These are phyloP conservation scores for Lenzites betulinus DNA, from an alignment of 768 basidiomycete genomes.

Conservation along the genomic window DNA sequence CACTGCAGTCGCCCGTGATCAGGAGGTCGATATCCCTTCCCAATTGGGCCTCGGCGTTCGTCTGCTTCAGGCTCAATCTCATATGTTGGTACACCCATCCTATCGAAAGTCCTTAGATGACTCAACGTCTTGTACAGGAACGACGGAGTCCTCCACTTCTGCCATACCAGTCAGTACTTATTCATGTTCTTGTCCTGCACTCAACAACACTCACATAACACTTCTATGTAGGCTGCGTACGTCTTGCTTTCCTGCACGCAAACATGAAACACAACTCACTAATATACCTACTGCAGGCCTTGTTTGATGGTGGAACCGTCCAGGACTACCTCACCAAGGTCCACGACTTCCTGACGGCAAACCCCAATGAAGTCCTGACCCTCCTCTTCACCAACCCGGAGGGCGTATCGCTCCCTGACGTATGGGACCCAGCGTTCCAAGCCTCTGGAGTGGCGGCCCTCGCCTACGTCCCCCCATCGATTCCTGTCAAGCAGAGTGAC, in stretches of 20 bases:
- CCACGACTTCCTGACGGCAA: constrained; percentile 55
- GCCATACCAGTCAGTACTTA: constrained; percentile 56
- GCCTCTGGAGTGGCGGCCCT: constrained; percentile 42
- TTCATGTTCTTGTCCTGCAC: background rate
- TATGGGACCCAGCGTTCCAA: constrained; percentile 58
- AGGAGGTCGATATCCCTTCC: constrained; percentile 50
- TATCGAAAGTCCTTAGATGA: background rate
- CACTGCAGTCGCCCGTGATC: constrained; percentile 46
- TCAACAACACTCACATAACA: background rate
- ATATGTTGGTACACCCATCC: constrained; percentile 19
- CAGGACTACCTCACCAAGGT: constrained; percentile 40
- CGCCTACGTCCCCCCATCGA: constrained; percentile 52
- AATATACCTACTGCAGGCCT: constrained; percentile 20
- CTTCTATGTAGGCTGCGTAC: constrained; percentile 21
- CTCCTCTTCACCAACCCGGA: constrained; percentile 71
- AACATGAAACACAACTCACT: no score
- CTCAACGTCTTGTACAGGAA: constrained; percentile 25
- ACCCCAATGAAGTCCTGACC: constrained; percentile 68
- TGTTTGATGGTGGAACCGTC: constrained; percentile 56
- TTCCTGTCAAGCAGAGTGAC: constrained; percentile 28
- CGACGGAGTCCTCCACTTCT: constrained; percentile 57
- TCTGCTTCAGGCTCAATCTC: constrained; percentile 56
- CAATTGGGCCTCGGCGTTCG: constrained; percentile 57
- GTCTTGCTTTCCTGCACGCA: no score
- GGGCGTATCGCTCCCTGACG: constrained; percentile 45